These are phyloP conservation scores for Saccharomyces paradoxus DNA, from an alignment of 805 yeast genomes.

Conservation along the genomic window DNA sequence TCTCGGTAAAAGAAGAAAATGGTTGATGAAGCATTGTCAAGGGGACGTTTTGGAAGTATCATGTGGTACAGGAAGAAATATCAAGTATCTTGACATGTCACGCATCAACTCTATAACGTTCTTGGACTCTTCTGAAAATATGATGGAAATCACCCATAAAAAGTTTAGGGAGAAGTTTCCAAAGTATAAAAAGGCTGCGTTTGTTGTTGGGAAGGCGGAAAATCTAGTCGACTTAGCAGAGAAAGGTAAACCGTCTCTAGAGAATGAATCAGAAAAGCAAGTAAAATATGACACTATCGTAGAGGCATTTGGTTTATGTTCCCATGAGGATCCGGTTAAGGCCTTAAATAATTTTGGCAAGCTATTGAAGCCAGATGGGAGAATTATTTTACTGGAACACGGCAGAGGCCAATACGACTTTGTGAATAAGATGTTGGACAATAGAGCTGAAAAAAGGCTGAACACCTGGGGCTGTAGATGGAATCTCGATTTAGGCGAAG, in stretches of 20 bases:
- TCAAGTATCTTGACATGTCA: slow-evolving; percentile 59
- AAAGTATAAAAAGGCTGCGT: slow-evolving; percentile 62
- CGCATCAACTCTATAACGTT: slow-evolving; percentile 68
- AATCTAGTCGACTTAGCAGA: slow-evolving; percentile 54
- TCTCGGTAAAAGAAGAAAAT: slow-evolving; percentile 56
- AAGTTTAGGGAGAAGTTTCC: slow-evolving; percentile 69
- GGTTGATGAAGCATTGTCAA: slow-evolving; percentile 65
- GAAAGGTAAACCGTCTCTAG: slow-evolving; percentile 6
- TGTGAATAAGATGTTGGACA: slow-evolving; percentile 73
- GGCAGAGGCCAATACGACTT: slow-evolving; percentile 79
- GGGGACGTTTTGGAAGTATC: slow-evolving; percentile 95
- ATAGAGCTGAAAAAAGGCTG: slow-evolving; percentile 73
- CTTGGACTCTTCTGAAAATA: slow-evolving; percentile 72
- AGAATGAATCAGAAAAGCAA: slow-evolving; percentile 18
- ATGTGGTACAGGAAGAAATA: slow-evolving; percentile 92
- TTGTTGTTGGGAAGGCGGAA: slow-evolving; percentile 86
- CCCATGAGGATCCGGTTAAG: slow-evolving; percentile 85
- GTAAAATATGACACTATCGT: slow-evolving; percentile 82
- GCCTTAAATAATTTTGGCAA: slow-evolving; percentile 68
- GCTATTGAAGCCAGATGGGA: slow-evolving; percentile 80
- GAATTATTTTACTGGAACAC: slow-evolving; percentile 81
- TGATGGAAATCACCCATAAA: slow-evolving; percentile 73
- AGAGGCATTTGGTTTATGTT: slow-evolving; percentile 93
- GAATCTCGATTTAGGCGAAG: slow-evolving; percentile 88
- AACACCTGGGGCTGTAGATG: slow-evolving; percentile 95